Percentiles rank a stretch among this genome's conserved stretches.
These are phyloP conservation scores for Porodaedalea pini DNA, from an alignment of 1,284 basidiomycete genomes.

Conservation along the genomic window DNA sequence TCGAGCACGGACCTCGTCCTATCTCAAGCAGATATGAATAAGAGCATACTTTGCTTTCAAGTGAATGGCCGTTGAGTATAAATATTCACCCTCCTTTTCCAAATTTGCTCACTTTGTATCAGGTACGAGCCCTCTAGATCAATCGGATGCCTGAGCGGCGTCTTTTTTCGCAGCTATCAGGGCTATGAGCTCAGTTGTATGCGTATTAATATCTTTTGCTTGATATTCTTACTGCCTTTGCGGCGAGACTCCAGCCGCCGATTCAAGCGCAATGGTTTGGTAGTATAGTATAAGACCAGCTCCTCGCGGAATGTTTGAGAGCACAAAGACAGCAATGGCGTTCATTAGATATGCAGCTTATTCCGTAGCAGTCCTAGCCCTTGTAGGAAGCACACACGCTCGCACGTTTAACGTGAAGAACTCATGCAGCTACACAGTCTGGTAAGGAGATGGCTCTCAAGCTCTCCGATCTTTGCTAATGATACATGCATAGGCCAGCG, in stretches of 20 bases:
- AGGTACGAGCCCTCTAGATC: no score
- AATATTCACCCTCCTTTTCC: no score
- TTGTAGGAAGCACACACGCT: neutral
- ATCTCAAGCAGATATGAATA: no score
- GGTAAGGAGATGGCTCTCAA: neutral
- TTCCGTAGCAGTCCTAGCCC: neutral
- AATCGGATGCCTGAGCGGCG: no score
- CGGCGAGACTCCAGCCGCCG: neutral
- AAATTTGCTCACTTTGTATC: no score
- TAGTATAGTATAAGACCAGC: neutral
- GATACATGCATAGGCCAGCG: neutral
- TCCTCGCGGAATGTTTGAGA: neutral
- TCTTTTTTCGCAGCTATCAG: no score
- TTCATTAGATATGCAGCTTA: neutral
- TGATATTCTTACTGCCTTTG: neutral
- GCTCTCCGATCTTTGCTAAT: neutral
- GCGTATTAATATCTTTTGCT: neutral
- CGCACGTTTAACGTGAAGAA: slow-evolving; percentile 5
- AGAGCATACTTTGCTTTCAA: no score
- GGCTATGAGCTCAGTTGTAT: no score
- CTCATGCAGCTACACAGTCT: neutral
- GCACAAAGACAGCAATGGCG: neutral
- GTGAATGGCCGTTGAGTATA: no score
- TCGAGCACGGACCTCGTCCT: no score
- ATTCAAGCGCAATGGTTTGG: neutral